phyloP scores from a whole-genome alignment of 352 stramenopile species.

The Globisporangium acanthophoron region DNA sequence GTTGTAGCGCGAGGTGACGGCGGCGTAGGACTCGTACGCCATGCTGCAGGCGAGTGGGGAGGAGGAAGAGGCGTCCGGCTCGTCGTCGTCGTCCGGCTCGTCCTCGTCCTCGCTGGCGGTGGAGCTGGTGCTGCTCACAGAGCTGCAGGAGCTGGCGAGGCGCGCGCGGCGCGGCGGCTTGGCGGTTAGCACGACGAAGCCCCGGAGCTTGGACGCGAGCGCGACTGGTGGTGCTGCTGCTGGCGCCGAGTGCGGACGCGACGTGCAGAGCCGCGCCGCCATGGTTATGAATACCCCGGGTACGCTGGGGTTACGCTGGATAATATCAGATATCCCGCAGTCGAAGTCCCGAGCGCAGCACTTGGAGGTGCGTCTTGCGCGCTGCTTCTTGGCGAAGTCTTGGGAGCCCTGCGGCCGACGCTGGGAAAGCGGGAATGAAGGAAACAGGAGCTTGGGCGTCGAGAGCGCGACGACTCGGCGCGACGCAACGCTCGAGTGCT shows the following conservation, averaged over 20 bases:
- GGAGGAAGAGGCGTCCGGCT: conserved; percentile 2
- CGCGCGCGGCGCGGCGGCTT: conserved; percentile 22
- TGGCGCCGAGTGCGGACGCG: not conserved
- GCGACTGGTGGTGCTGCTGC: not conserved
- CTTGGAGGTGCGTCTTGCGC: no score
- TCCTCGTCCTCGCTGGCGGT: conserved; percentile 36
- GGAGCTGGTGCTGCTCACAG: conserved; percentile 21
- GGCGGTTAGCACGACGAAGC: conserved; percentile 16
- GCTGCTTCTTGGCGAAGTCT: not conserved
- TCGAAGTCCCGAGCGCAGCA: not conserved
- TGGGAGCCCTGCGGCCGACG: not conserved
- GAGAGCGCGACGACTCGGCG: not conserved
- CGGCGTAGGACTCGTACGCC: conserved; percentile 73
- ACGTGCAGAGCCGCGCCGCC: not conserved
- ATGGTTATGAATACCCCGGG: not conserved
- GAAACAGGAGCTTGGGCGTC: no score
- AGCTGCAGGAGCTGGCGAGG: conserved; percentile 29
- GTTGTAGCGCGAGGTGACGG: conserved; percentile 45
- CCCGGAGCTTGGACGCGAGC: conserved; percentile 6
- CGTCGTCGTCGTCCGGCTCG: conserved; percentile 15
- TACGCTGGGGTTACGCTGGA: not conserved
- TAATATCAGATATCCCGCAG: not conserved
- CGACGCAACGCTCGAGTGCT: not conserved
- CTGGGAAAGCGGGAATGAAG: not conserved
- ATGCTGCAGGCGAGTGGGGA: conserved; percentile 32